Evolutionary conservation across 441 rosid species (phyloP), one percentile per base, ranked within the genome.

Genomic region (Brassica hybrid): DNA sequence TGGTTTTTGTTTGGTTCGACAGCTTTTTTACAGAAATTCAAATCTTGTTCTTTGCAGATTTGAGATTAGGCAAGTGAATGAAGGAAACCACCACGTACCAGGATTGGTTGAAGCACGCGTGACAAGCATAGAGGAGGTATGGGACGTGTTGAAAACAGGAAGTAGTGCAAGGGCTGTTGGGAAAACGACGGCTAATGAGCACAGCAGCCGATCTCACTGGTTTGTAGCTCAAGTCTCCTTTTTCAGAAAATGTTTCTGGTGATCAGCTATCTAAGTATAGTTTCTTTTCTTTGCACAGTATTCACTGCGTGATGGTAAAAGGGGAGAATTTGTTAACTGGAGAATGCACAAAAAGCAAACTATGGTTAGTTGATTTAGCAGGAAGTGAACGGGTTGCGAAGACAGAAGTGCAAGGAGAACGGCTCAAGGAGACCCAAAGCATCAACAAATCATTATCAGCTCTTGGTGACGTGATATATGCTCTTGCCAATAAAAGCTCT

Each of bases 171-270:
- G 99, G 81, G 96, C 95, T 70, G 86, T 95, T 76, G 95, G 97
- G 64, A 86, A 94, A 80, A 93, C 99, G 18, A 87, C 90, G 69
- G 94, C 96, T 10, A 95, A 95, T 73, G 99, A 93, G 76, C 90
- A 88, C 81, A 91, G 97, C 86, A 95, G 99, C 84, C 84, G 99
- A 77, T 95, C 99, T 77, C 99, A 93, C 85, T 95, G 99, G 98
- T 93, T 43, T 16, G 5, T 11, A 45, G 34, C 67, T 36, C n/a
- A 41, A 14, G 18, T 27, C 16, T 56, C 17, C 14, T 14, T 63
- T 74, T 43, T 23, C 50, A 60, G 13, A 32, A 56, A 32, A 30
- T 19, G 16, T 18, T 17, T 48, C 5, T 48, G 12, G 17, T 69
- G 52, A 69, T 50, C 50, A 48, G 65, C 71, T 54, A 23, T 60